These are phyloP conservation scores for Exsudoporus frostii DNA, from an alignment of 768 basidiomycete genomes.

Conservation along the genomic window DNA sequence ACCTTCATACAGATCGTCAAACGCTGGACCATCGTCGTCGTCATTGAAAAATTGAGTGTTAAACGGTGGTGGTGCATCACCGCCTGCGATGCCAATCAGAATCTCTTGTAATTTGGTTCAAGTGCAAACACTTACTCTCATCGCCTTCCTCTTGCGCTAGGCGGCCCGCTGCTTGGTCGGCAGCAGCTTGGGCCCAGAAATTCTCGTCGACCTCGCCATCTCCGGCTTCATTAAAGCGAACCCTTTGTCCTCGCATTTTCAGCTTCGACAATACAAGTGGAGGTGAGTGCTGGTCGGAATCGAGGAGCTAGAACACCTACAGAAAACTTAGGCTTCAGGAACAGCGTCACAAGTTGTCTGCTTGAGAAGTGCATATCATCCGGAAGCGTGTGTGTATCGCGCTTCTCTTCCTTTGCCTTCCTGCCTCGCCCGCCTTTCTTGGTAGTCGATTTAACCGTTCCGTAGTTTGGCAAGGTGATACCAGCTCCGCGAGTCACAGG, in stretches of 20 bases:
- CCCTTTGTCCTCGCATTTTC: conserved; percentile 80
- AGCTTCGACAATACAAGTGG: conserved; percentile 46
- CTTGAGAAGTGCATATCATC: conserved; percentile 98
- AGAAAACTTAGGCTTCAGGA: conserved; percentile 93
- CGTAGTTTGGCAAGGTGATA: conserved; percentile 63
- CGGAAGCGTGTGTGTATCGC: conserved; percentile 76
- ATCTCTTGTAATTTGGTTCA: not conserved
- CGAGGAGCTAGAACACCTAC: conserved; percentile 45
- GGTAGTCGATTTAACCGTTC: conserved; percentile 24
- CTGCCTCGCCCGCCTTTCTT: conserved; percentile 43
- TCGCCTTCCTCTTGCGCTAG: conserved; percentile 53
- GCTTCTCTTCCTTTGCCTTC: conserved; percentile 55
- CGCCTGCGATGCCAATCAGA: conserved; percentile 26
- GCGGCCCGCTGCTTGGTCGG: conserved; percentile 68
- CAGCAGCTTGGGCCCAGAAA: conserved; percentile 96
- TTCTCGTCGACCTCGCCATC: conserved; percentile 93
- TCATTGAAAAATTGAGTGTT: conserved; percentile 98
- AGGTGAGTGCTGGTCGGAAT: conserved; percentile 1
- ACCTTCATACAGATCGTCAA: conserved; percentile 52
- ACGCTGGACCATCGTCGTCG: conserved; percentile 76
- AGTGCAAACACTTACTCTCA: conserved; percentile 47
- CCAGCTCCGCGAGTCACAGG: conserved; percentile 67
- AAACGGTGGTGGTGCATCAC: conserved; percentile 68
- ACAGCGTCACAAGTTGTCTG: conserved; percentile 84
- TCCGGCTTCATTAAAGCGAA: conserved; percentile 50